Evolutionary conservation across 2,329 filamentous ascomycete genomes (phyloP).

Genomic region (Nemania sp.): DNA sequence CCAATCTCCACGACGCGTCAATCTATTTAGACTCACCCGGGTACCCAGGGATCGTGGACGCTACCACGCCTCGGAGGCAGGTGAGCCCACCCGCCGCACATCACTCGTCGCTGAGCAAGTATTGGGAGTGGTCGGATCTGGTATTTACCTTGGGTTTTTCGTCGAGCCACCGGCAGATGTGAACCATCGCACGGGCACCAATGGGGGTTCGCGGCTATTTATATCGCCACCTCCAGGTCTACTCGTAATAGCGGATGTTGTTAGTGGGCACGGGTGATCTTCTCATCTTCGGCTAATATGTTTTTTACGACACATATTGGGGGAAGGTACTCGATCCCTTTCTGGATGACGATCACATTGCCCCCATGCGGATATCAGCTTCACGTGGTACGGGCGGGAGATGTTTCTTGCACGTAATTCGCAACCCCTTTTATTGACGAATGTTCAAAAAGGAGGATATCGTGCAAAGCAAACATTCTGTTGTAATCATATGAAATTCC

Average conservation of each 20-base stretch:
- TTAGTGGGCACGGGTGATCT: constrained; percentile 6
- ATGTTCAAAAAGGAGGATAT: background rate
- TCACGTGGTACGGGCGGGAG: background rate
- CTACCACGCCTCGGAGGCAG: constrained; percentile 19
- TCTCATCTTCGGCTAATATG: constrained; percentile 27
- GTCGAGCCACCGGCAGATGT: constrained; percentile 20
- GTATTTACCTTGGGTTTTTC: background rate
- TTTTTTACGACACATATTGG: constrained; percentile 21
- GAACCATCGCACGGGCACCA: constrained; percentile 9
- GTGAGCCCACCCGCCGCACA: constrained; percentile 2
- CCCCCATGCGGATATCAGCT: background rate
- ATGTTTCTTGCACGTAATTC: background rate
- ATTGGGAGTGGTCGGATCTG: constrained; percentile 15
- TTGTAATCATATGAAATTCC: too few species aligned
- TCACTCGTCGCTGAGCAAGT: constrained; percentile 1
- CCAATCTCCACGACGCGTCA: constrained; percentile 25
- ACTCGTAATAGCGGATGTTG: background rate
- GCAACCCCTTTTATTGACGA: background rate
- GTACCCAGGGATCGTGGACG: constrained; percentile 5
- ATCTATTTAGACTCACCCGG: constrained; percentile 32
- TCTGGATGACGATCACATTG: background rate
- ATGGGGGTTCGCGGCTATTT: constrained; percentile 24
- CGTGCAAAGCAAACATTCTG: background rate
- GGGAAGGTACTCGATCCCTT: background rate
- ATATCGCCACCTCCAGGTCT: constrained; percentile 5